Conservation (phyloP, 108 stramenopile species). For the Nitzschia sp. region DNA sequence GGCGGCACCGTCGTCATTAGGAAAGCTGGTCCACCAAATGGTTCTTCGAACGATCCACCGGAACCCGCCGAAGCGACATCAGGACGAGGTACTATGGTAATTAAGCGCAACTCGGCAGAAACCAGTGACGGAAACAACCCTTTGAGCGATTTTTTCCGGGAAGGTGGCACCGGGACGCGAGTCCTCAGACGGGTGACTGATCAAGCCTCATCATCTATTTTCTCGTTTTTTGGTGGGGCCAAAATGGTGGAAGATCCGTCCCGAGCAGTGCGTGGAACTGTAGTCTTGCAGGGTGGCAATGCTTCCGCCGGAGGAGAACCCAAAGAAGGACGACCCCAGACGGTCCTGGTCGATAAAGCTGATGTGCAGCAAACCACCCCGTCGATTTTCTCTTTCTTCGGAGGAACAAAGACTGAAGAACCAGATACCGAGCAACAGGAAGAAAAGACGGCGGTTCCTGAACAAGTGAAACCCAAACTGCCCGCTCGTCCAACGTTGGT, state of each 20-base stretch:
- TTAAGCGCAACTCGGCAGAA: no score
- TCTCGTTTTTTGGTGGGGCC: conserved; percentile 18
- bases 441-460: neutral
- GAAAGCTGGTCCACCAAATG: no score
- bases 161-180: conserved; percentile 7
- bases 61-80: no score
- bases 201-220: conserved; percentile 15
- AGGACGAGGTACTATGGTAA: no score
- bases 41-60: conserved; percentile 22
- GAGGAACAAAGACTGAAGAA: conserved; percentile 14
- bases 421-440: neutral
- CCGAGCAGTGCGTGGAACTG: neutral
- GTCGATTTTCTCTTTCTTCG: conserved; percentile 31
- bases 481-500: neutral
- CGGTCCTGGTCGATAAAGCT: neutral
- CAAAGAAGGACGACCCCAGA: neutral
- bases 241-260: conserved; percentile 20
- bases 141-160: neutral
- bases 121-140: no score
- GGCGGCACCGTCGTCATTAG: no score
- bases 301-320: neutral
- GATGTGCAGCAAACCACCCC: conserved; percentile 5
- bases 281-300: neutral
- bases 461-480: neutral
- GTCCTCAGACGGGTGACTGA: neutral